Evolutionary conservation across 805 yeast species (phyloP).

Genomic region (Candida quercuum): DNA sequence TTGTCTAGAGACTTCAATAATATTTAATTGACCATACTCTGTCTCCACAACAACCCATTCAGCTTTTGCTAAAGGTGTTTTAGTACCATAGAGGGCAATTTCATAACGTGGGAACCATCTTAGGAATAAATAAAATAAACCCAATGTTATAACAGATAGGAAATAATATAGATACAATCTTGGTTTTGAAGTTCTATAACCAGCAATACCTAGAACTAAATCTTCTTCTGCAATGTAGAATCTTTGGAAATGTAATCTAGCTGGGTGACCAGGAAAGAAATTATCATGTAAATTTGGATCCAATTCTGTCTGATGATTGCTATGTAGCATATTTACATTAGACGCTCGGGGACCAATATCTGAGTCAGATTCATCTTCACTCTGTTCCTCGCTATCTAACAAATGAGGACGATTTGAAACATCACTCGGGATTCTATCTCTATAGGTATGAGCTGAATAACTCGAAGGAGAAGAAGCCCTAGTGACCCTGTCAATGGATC

Average conservation of each 20-base stretch:
- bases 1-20: constrained; percentile 47
- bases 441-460: constrained; percentile 28
- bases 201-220: constrained; percentile 90
- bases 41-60: constrained; percentile 95
- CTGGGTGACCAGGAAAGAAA: constrained; percentile 36
- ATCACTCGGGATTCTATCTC: constrained; percentile 34
- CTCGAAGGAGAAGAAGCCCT: constrained; percentile 27
- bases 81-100: constrained; percentile 59
- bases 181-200: constrained; percentile 54
- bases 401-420: constrained; percentile 24
- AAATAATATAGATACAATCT: constrained; percentile 45
- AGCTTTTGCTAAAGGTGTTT: constrained; percentile 68
- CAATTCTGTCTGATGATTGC: constrained; percentile 13
- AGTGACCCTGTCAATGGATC: constrained; percentile 16
- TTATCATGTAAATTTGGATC: constrained; percentile 36
- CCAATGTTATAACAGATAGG: constrained; percentile 56
- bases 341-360: constrained; percentile 22
- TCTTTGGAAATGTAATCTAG: constrained; percentile 57
- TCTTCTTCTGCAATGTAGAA: constrained; percentile 95
- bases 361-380: constrained; percentile 29
- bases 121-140: constrained; percentile 64
- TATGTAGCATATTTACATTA: constrained; percentile 17
- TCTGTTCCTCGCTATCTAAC: constrained; percentile 20
- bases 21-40: constrained; percentile 80
- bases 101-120: constrained; percentile 85